Base-by-base conservation (phyloP, 2,329 filamentous ascomycete genomes). In the Fusarium hainanense region DNA sequence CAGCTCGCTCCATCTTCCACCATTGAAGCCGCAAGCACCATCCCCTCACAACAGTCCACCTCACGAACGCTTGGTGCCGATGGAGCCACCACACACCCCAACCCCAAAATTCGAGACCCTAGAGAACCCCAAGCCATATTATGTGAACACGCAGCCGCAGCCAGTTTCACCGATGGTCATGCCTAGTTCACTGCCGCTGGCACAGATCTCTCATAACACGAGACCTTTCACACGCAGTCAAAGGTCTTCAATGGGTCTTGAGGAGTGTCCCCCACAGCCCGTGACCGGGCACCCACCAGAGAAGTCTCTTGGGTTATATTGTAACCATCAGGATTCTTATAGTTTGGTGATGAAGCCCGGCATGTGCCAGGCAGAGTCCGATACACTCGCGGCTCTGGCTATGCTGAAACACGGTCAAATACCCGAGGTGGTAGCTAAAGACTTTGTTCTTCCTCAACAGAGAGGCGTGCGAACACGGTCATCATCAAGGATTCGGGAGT, bases 121-220 rank as follows among this genome's bases (percentile, higher is more conserved):
- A n/a, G 34, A 59, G 52, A 54, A 50, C 6, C 50, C 63, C 10
- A 55, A 63, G 20, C 65, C 61, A n/a, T 70, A 63, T 16, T 65
- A 64, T 18, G 54, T 68, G 30, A 46, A 40, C 1, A 77, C 77
- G 4, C 66, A 57, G 18, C 37, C 69, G 20, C 70, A 68, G 44
- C 63, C 66, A 23, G 67, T 67, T 5, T 72, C 69, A 8, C 69
- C 69, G 4, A 32, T 58, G 23, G 49, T 25, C 3, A 57, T 61
- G 43, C 42, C 58, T n/a, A 44, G 54, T 14, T 40, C 54, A n/a
- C n/a, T 20, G 12, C 76, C 78, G 4, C 60, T 80, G 8, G 52
- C 72, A 16, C 71, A 74, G 2, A 70, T 80, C 28, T 80, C 79
- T 18, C 69, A 74, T 13, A 80, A 80, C 47, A 54, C 77, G 61